Conservation (phyloP, 2,329 filamentous ascomycete genomes). For the Pezicula carpinea region DNA sequence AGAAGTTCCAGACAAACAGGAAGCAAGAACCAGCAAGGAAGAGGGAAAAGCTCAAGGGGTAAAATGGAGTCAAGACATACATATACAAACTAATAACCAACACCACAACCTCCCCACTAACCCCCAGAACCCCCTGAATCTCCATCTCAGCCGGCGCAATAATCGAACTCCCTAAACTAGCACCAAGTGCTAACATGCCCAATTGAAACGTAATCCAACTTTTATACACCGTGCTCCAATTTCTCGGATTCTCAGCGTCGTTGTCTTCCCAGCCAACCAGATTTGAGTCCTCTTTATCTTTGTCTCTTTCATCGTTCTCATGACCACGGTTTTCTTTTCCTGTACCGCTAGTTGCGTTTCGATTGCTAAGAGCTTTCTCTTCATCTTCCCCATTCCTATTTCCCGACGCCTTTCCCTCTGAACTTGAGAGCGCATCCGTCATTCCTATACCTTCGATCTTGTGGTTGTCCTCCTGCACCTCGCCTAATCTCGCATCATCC, state of each 20-base stretch:
- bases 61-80: conserved; percentile 14
- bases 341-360: too few species aligned
- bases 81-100: conserved; percentile 43
- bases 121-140: conserved; percentile 37
- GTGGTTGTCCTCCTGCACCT: too few species aligned
- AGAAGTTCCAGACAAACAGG: neutral
- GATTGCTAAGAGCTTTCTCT: too few species aligned
- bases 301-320: neutral
- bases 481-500: too few species aligned
- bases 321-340: too few species aligned
- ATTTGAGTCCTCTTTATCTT: neutral
- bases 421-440: too few species aligned
- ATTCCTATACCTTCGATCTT: too few species aligned
- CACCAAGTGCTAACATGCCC: conserved; percentile 3
- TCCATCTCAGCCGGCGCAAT: conserved; percentile 40
- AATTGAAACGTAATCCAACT: conserved; percentile 5
- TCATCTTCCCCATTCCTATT: too few species aligned
- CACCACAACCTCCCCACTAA: conserved; percentile 39
- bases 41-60: neutral
- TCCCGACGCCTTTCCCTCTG: too few species aligned
- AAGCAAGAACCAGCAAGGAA: neutral
- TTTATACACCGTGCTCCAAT: conserved; percentile 2
- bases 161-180: conserved; percentile 26
- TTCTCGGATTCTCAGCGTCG: conserved; percentile 4
- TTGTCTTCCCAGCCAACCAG: neutral